Percentiles rank a stretch among this genome's conserved stretches.
Conservation (phyloP, 495 filamentous ascomycete species). For the Talaromyces thailandensis region DNA sequence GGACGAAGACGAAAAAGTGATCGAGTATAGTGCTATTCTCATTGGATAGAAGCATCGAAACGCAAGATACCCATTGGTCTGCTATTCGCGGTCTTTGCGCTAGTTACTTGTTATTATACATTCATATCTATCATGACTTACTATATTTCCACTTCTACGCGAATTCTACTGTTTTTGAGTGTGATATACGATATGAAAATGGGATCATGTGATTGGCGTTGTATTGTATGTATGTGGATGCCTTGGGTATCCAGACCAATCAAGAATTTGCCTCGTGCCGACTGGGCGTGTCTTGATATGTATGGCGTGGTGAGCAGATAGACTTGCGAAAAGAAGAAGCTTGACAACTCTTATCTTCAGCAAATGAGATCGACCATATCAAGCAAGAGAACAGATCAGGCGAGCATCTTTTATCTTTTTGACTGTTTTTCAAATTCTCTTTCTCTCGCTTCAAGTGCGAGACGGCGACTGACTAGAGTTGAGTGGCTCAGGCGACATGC, state of each 20-base stretch:
- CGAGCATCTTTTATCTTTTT: neutral
- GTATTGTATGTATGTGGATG: neutral
- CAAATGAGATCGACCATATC: neutral
- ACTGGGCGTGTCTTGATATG: neutral
- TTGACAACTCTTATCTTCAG: neutral
- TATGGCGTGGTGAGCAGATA: neutral
- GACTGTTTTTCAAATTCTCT: neutral
- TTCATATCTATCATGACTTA: slow-evolving; percentile 1
- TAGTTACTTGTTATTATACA: slow-evolving; percentile 9
- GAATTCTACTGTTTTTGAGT: too few relatives aligned
- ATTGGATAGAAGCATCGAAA: slow-evolving; percentile 8
- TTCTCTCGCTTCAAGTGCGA: neutral
- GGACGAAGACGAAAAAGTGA: neutral
- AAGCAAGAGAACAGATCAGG: neutral
- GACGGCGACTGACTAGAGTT: neutral
- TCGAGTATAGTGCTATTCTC: neutral
- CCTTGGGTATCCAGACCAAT: neutral
- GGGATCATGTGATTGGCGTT: neutral
- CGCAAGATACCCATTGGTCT: slow-evolving; percentile 9
- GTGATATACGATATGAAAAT: neutral
- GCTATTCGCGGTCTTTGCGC: neutral
- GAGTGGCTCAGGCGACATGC: slow-evolving; percentile 7
- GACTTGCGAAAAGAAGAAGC: neutral
- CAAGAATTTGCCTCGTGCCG: neutral
- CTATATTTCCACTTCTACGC: neutral